Evolutionary conservation across 139 green algal species (phyloP), one percentile per base, ranked within the genome.

Genomic region (Haematococcus sp.): DNA sequence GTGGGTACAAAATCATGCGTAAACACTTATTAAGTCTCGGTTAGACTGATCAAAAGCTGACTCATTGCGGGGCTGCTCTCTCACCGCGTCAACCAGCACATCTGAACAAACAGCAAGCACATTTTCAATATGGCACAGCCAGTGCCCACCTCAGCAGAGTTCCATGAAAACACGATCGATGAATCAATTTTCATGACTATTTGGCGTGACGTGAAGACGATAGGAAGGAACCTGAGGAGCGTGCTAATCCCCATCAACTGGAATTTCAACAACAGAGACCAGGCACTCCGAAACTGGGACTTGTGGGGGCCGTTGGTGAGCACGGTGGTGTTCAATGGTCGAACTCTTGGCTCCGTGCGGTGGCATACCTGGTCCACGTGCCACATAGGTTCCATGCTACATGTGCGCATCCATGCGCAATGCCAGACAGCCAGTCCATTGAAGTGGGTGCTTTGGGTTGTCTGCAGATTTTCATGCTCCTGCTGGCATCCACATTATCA

Each of bases 221-320:
- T 98, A 33, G 88, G 79, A 16, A 82, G 73, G 2, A 99, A 99
- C 77, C 60, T 97, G 31, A 76, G 85, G 25, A 81, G 87, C 52
- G 89, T 96, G 46, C 88, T 97, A 2, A 93, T 95, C 68, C 90
- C 90, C 13, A 88, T 96, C 63, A 88, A 91, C 63, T 88, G 85
- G 69, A 88, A 91, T 56, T 82, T 91, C 31, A 77, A 74, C 17
- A 84, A 91, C 63, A 86, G 93, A 64, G 75, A 75, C 13, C 82
- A 89, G 16, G 91, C 93, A 7, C 77, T 99, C 52, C 69, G 91
- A 4, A 97, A 99, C 73, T 99, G 96, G 96, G 96, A 99, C 80
- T 81, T 99, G 5, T 99, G 94, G 94, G 96, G 96, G 0, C 96
- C 96, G 3, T 89, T 98, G 89, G 89, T 98, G 40, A 75, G 93